Conservation (phyloP, 257 asterid species). For the Rubia yunnanensis region DNA sequence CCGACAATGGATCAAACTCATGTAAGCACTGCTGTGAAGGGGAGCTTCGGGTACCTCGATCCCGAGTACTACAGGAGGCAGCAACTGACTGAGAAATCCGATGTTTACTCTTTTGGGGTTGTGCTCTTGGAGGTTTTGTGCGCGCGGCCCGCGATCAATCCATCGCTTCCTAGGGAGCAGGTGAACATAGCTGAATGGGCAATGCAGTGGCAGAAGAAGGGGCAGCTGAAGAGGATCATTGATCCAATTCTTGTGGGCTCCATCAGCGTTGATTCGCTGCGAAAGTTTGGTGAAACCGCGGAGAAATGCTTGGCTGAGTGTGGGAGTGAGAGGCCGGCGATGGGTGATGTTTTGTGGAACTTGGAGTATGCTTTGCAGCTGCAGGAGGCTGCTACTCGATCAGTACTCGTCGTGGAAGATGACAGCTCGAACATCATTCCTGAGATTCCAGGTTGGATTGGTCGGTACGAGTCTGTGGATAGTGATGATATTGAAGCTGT, state of each 20-base stretch:
- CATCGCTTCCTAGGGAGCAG: constrained; percentile 25
- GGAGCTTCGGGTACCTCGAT: constrained; percentile 31
- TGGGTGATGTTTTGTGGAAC: constrained; percentile 35
- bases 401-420: constrained; percentile 11
- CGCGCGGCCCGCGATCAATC: constrained; percentile 29
- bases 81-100: constrained; percentile 28
- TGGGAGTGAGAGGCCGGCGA: constrained; percentile 30
- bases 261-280: constrained; percentile 17
- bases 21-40: constrained; percentile 23
- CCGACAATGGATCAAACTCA: constrained; percentile 27
- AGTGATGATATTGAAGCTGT: constrained; percentile 17
- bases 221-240: constrained; percentile 20
- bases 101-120: constrained; percentile 31
- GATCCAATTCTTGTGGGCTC: constrained; percentile 19
- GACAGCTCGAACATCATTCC: constrained; percentile 17
- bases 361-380: constrained; percentile 25
- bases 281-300: constrained; percentile 25
- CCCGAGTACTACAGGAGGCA: constrained; percentile 29
- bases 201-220: constrained; percentile 30
- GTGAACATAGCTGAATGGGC: constrained; percentile 33
- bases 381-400: constrained; percentile 22
- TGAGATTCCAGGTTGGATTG: constrained; percentile 19
- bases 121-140: constrained; percentile 27
- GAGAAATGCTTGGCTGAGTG: constrained; percentile 29
- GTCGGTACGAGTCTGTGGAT: constrained; percentile 8